These are phyloP conservation scores for Scortechinia acanthostroma DNA, from an alignment of 2,329 filamentous ascomycete species.

Conservation along the genomic window DNA sequence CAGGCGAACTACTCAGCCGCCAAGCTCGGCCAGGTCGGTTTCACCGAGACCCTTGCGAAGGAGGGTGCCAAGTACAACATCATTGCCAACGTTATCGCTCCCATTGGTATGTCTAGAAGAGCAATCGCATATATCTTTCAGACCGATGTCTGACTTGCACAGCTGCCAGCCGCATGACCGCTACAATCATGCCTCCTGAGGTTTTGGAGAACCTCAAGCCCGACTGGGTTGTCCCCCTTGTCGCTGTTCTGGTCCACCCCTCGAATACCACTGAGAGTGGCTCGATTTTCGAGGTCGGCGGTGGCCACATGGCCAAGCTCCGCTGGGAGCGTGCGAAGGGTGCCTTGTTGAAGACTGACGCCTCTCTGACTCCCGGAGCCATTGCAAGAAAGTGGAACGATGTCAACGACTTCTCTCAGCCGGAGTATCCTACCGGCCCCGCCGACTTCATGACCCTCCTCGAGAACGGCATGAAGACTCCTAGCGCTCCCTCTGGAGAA, in stretches of 20 bases:
- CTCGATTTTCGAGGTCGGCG: slow-evolving; percentile 67
- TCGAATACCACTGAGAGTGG: slow-evolving; percentile 60
- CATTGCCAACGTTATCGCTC: slow-evolving; percentile 66
- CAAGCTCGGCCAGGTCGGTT: slow-evolving; percentile 67
- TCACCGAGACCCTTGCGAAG: slow-evolving; percentile 71
- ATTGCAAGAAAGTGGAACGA: slow-evolving; percentile 63
- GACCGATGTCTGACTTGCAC: too few species aligned
- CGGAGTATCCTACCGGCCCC: slow-evolving; percentile 56
- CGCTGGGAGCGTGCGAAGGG: slow-evolving; percentile 69
- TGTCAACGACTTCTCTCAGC: slow-evolving; percentile 58
- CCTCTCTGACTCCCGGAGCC: slow-evolving; percentile 60
- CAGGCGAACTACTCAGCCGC: slow-evolving; percentile 74
- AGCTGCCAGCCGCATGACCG: slow-evolving; percentile 59
- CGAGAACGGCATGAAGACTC: slow-evolving; percentile 52
- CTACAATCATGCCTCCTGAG: slow-evolving; percentile 70
- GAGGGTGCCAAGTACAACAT: slow-evolving; percentile 75
- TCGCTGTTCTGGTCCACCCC: slow-evolving; percentile 61
- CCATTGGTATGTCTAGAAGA: slow-evolving; percentile 41
- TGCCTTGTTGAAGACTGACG: slow-evolving; percentile 60
- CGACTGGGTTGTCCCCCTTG: slow-evolving; percentile 68
- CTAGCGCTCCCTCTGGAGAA: slow-evolving; percentile 44
- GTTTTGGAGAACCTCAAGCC: slow-evolving; percentile 63
- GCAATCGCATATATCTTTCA: too few species aligned
- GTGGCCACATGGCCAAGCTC: slow-evolving; percentile 65
- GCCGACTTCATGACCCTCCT: slow-evolving; percentile 63